These are phyloP conservation scores for Lentinula raphanica DNA, from an alignment of 768 basidiomycete species.

Conservation along the genomic window DNA sequence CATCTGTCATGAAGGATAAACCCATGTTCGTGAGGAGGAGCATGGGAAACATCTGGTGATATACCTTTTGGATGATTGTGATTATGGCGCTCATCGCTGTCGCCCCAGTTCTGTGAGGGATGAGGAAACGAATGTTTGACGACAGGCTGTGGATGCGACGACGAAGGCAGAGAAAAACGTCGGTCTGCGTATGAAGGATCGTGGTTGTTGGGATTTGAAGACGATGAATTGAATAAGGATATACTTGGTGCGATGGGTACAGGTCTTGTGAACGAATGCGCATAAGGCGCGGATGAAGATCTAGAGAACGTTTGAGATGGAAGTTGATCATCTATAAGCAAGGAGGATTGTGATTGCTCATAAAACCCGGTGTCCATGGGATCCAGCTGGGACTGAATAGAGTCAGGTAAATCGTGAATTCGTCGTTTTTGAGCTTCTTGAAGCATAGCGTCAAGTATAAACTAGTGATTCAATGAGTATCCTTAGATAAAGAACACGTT, in stretches of 20 bases:
- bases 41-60: constrained; percentile 3
- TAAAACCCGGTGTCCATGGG: constrained; percentile 15
- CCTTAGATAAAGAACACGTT: not conserved
- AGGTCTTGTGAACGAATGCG: not conserved
- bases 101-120: constrained; percentile 32
- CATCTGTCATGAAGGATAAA: constrained; percentile 33
- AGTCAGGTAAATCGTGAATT: no score
- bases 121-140: constrained; percentile 20
- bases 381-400: constrained; percentile 25
- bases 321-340: not conserved
- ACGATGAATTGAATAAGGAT: not conserved
- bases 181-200: not conserved
- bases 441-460: constrained; percentile 40
- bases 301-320: not conserved
- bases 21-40: constrained; percentile 11
- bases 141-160: not conserved
- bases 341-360: not conserved
- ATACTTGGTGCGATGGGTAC: not conserved
- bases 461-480: constrained; percentile 22
- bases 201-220: not conserved
- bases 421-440: constrained; percentile 28
- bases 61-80: not conserved
- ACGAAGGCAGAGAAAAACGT: not conserved
- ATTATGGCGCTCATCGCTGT: constrained; percentile 32
- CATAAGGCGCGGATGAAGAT: not conserved